Percentiles rank a stretch among this genome's conserved stretches.
These are phyloP conservation scores for Apiotrichum domesticum DNA, from an alignment of 1,284 basidiomycete genomes.

Conservation along the genomic window DNA sequence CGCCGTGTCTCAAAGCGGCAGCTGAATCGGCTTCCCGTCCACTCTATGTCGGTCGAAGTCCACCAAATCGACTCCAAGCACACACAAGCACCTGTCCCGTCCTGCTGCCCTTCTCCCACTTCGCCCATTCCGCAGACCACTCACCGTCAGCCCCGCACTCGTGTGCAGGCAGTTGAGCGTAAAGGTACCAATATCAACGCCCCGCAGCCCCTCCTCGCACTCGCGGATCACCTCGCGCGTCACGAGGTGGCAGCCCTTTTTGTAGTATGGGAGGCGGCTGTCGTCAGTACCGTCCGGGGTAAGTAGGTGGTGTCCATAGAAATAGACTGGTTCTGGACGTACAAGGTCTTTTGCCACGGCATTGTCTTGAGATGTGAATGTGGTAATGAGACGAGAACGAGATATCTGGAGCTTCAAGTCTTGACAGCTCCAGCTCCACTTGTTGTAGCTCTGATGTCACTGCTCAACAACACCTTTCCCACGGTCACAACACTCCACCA, in stretches of 20 bases:
- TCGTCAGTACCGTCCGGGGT: background rate
- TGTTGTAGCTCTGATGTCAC: background rate
- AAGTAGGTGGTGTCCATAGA: too few species aligned
- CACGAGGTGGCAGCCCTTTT: slow-evolving; percentile 69
- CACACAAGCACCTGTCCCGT: too few species aligned
- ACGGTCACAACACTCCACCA: background rate
- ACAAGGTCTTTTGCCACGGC: slow-evolving; percentile 89
- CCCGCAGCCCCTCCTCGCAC: slow-evolving; percentile 65
- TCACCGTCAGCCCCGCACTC: slow-evolving; percentile 78
- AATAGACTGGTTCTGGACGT: slow-evolving; percentile 22
- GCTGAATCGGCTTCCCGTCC: too few species aligned
- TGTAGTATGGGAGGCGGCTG: slow-evolving; percentile 42
- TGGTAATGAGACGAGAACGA: background rate
- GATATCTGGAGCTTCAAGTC: too few species aligned
- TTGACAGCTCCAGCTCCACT: too few species aligned
- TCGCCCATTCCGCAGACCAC: slow-evolving; percentile 47
- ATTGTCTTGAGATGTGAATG: slow-evolving; percentile 47
- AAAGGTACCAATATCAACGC: slow-evolving; percentile 57
- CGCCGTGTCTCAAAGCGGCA: too few species aligned
- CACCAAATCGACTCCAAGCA: too few species aligned
- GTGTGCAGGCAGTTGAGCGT: slow-evolving; percentile 72
- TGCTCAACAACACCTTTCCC: background rate
- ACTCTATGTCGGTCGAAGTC: too few species aligned
- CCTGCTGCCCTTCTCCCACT: too few species aligned
- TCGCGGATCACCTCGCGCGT: slow-evolving; percentile 69